Percentiles rank a stretch among this genome's conserved stretches.
These are phyloP conservation scores for Calonectria ilicicola DNA, from an alignment of 2,329 filamentous ascomycete species.

Conservation along the genomic window DNA sequence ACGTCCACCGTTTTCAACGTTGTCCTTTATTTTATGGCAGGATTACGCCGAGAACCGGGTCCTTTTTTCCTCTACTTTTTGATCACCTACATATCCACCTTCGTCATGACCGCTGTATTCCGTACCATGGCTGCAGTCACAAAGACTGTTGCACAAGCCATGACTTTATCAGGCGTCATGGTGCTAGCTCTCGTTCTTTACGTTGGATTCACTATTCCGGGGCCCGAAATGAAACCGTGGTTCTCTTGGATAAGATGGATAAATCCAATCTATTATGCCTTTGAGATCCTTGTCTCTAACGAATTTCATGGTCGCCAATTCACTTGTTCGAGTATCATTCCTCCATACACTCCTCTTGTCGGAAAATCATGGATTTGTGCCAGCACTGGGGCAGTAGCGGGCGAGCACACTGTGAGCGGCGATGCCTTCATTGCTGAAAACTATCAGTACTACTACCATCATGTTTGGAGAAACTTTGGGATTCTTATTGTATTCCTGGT, in stretches of 20 bases:
- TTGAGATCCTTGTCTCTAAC: slow-evolving; percentile 79
- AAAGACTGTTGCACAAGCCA: slow-evolving; percentile 70
- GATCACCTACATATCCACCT: slow-evolving; percentile 74
- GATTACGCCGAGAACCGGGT: slow-evolving; percentile 67
- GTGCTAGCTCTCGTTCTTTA: slow-evolving; percentile 64
- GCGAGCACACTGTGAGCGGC: slow-evolving; percentile 66
- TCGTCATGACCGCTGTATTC: slow-evolving; percentile 83
- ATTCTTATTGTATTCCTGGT: slow-evolving; percentile 74
- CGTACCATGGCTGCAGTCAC: slow-evolving; percentile 79
- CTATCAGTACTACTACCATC: slow-evolving; percentile 67
- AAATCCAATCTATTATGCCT: slow-evolving; percentile 80
- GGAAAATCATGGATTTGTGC: slow-evolving; percentile 65
- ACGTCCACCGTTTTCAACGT: slow-evolving; percentile 64
- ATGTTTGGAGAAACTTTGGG: slow-evolving; percentile 77
- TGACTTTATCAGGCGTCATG: slow-evolving; percentile 64
- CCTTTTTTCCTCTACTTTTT: slow-evolving; percentile 84
- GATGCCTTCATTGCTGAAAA: slow-evolving; percentile 69
- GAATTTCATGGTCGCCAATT: slow-evolving; percentile 74
- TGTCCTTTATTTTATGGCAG: slow-evolving; percentile 68
- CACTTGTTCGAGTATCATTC: slow-evolving; percentile 64
- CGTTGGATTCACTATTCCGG: slow-evolving; percentile 41
- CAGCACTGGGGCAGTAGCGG: slow-evolving; percentile 65
- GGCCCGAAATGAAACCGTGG: slow-evolving; percentile 68
- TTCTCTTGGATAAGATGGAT: slow-evolving; percentile 82
- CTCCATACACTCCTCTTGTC: slow-evolving; percentile 56